Percentiles rank a stretch among this genome's conserved stretches.
Conservation (phyloP, 192 early-diverging fungal genomes). For the Geranomyces variabilis region DNA sequence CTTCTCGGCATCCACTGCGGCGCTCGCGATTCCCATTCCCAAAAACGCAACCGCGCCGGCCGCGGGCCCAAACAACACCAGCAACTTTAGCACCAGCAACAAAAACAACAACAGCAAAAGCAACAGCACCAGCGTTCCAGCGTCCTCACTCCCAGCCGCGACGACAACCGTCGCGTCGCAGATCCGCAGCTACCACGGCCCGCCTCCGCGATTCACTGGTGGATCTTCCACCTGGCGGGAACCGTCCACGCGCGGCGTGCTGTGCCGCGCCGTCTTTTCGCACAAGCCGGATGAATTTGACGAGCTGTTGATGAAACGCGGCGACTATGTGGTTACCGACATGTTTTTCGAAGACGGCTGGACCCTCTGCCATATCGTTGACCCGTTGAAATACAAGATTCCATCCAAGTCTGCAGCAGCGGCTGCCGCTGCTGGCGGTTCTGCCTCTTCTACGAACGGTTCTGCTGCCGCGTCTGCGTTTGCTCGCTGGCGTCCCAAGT, state of each 20-base stretch:
- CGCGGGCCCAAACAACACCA: not conserved
- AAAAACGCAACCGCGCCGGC: slow-evolving; percentile 5
- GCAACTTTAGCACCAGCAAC: too few relatives aligned
- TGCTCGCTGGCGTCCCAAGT: not conserved
- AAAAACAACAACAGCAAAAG: too few relatives aligned
- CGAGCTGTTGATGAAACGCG: slow-evolving; percentile 20
- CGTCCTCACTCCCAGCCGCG: not conserved
- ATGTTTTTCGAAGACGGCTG: slow-evolving; percentile 30
- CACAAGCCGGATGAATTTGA: slow-evolving; percentile 24
- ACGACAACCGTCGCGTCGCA: not conserved
- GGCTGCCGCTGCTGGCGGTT: not conserved
- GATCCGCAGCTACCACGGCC: slow-evolving; percentile 20
- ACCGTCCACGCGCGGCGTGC: slow-evolving; percentile 9
- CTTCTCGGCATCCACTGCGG: not conserved
- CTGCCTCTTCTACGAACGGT: not conserved
- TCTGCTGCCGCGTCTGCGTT: not conserved
- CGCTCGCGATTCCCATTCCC: slow-evolving; percentile 3
- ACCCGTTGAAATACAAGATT: slow-evolving; percentile 16
- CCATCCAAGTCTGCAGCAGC: not conserved
- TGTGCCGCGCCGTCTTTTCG: slow-evolving; percentile 21
- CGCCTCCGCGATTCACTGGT: slow-evolving; percentile 26
- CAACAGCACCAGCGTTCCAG: not conserved
- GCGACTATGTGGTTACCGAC: slow-evolving; percentile 25
- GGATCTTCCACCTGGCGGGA: slow-evolving; percentile 22
- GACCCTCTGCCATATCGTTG: not conserved